Conservation (phyloP, 139 green algal species). For the Picochlorum sp. region DNA sequence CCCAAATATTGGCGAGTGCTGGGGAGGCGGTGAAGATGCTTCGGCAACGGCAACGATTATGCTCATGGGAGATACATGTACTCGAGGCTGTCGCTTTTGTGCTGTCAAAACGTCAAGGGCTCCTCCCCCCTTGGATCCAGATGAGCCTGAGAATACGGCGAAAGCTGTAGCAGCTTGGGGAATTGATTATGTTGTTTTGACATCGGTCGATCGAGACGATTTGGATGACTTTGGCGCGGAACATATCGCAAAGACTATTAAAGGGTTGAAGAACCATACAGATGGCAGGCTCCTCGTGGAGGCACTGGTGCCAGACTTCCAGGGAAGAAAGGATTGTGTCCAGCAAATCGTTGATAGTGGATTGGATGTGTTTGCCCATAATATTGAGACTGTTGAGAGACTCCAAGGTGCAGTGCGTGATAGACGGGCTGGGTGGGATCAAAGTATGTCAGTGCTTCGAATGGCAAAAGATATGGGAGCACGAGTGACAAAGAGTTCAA, state of each 20-base stretch:
- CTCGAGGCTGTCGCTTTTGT: constrained; percentile 76
- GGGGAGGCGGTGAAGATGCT: constrained; percentile 71
- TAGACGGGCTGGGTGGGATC: constrained; percentile 76
- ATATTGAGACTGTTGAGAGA: constrained; percentile 80
- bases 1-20: constrained; percentile 63
- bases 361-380: constrained; percentile 97
- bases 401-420: constrained; percentile 51
- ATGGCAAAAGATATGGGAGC: constrained; percentile 73
- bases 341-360: constrained; percentile 51
- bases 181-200: constrained; percentile 97
- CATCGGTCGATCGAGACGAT: constrained; percentile 95
- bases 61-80: constrained; percentile 82
- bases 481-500: constrained; percentile 87
- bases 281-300: constrained; percentile 79
- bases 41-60: constrained; percentile 99
- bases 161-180: constrained; percentile 82
- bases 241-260: constrained; percentile 85
- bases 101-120: constrained; percentile 83
- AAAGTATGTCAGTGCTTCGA: constrained; percentile 73
- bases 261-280: constrained; percentile 62
- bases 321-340: constrained; percentile 10
- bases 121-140: constrained; percentile 80
- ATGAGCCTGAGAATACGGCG: constrained; percentile 88
- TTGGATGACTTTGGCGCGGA: constrained; percentile 76
- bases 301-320: constrained; percentile 93